These are phyloP conservation scores for Gracilaria domingensis DNA, from an alignment of 23 red algal genomes.

Conservation along the genomic window DNA sequence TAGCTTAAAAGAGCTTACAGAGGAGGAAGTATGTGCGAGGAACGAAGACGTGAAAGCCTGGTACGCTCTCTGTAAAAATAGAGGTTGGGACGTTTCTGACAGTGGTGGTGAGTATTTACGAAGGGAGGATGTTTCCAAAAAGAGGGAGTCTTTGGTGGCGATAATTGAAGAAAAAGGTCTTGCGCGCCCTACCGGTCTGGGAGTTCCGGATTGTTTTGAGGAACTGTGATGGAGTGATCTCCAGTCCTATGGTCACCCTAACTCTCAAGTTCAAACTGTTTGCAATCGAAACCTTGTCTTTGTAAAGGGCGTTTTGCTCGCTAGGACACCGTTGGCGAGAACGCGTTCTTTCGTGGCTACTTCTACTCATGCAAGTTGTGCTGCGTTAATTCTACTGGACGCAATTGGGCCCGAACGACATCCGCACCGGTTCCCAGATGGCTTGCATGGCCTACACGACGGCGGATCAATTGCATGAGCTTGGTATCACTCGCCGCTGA, in stretches of 20 bases:
- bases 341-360: too few species aligned
- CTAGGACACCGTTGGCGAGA: too few species aligned
- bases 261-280: too few species aligned
- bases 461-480: too few species aligned
- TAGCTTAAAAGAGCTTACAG: not conserved
- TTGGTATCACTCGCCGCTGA: too few species aligned
- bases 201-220: not conserved
- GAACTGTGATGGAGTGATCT: too few species aligned
- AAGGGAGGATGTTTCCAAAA: not conserved
- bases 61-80: not conserved
- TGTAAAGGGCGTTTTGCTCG: too few species aligned
- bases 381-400: too few species aligned
- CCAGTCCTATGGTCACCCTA: too few species aligned
- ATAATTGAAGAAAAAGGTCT: not conserved
- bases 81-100: not conserved
- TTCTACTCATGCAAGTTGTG: too few species aligned
- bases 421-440: slow-evolving; percentile 20
- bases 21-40: not conserved
- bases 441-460: slow-evolving; percentile 17
- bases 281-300: too few species aligned
- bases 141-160: not conserved
- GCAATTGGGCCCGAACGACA: slow-evolving; percentile 1
- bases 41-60: not conserved
- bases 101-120: not conserved
- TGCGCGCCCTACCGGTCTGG: not conserved